phyloP scores from a whole-genome alignment of 306 rosid species.

The Datisca glomerata region DNA sequence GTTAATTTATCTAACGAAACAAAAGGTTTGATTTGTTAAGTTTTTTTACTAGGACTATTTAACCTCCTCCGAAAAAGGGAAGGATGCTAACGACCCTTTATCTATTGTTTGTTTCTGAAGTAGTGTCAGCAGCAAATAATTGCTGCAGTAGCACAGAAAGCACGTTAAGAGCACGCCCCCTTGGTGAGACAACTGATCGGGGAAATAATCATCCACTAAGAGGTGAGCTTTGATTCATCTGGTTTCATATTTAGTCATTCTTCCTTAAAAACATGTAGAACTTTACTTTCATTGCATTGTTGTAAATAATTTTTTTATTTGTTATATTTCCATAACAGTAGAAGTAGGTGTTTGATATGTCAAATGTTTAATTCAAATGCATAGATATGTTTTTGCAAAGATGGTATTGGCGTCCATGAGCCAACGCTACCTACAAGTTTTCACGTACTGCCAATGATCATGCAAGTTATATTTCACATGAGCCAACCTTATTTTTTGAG shows the following conservation, averaged over 20 bases:
- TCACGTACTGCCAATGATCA: too few species aligned
- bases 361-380: neutral
- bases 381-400: neutral
- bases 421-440: too few species aligned
- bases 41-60: too few species aligned
- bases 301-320: too few species aligned
- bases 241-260: too few species aligned
- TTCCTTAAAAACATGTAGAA: too few species aligned
- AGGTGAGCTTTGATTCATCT: conserved; percentile 34
- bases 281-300: too few species aligned
- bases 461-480: too few species aligned
- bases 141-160: conserved; percentile 72
- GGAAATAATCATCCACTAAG: conserved; percentile 45
- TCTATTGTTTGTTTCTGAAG: conserved; percentile 28
- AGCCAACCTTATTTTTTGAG: too few species aligned
- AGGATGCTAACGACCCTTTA: too few species aligned
- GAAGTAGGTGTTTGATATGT: neutral
- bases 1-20: conserved; percentile 34
- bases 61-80: too few species aligned
- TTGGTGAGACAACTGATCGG: conserved; percentile 48
- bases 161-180: conserved; percentile 30
- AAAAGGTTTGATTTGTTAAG: conserved; percentile 18
- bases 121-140: conserved; percentile 38
- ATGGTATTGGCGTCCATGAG: neutral
- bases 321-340: too few species aligned